Percentiles rank a stretch among this genome's conserved stretches.
These are phyloP conservation scores for Russula sp. DNA, from an alignment of 768 basidiomycete species.

Conservation along the genomic window DNA sequence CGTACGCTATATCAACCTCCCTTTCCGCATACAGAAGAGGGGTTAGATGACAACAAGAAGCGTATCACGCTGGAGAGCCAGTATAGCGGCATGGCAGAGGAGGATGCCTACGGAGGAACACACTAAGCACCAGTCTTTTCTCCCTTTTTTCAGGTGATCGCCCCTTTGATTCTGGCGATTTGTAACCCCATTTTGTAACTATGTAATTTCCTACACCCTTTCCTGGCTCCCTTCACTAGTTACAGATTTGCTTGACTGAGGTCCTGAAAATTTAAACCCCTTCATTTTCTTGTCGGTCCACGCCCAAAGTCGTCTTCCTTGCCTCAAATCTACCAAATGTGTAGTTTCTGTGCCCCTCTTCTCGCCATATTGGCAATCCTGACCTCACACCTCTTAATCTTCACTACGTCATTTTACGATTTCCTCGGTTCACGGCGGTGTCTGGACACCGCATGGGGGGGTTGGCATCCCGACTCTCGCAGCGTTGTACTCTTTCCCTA, in stretches of 20 bases:
- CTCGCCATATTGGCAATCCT: background rate
- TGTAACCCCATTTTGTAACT: constrained; percentile 16
- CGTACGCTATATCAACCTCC: constrained; percentile 38
- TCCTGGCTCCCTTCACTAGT: background rate
- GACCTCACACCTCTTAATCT: background rate
- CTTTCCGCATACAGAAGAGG: constrained; percentile 7
- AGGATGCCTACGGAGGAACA: constrained; percentile 36
- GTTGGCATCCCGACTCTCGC: background rate
- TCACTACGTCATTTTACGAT: constrained; percentile 16
- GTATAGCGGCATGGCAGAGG: constrained; percentile 32
- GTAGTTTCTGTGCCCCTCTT: background rate
- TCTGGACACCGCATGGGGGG: constrained; percentile 18
- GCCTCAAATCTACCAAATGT: constrained; percentile 6
- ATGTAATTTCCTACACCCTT: background rate
- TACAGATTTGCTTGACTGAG: background rate
- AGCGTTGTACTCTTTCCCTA: constrained; percentile 6
- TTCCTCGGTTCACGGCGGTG: constrained; percentile 7
- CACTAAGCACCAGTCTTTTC: background rate
- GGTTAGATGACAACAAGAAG: constrained; percentile 24
- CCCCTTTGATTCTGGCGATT: background rate
- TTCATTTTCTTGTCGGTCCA: background rate
- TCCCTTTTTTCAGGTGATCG: background rate
- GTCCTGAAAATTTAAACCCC: background rate
- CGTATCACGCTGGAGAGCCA: constrained; percentile 35
- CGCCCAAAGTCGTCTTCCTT: background rate